Conservation (phyloP, 306 rosid genomes). For the Sophora flavescens region DNA sequence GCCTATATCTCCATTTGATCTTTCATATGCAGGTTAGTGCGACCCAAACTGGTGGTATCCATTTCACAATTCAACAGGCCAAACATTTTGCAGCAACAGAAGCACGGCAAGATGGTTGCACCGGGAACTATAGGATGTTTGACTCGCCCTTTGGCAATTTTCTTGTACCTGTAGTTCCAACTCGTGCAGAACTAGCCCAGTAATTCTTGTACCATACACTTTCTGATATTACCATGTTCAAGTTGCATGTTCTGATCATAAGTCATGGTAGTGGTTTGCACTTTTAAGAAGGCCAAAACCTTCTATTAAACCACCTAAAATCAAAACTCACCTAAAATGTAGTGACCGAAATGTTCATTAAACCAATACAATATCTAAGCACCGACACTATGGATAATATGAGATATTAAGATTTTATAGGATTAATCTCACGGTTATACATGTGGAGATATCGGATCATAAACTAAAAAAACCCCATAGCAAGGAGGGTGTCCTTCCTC, state of each 20-base stretch:
- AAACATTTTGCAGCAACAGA: constrained; percentile 58
- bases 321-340: too few species aligned
- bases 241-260: not conserved
- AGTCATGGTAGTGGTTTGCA: not conserved
- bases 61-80: constrained; percentile 57
- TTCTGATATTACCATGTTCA: constrained; percentile 19
- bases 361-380: not conserved
- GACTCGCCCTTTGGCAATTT: constrained; percentile 70
- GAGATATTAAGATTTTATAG: not conserved
- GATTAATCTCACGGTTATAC: too few species aligned
- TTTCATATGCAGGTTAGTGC: constrained; percentile 43
- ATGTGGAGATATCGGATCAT: too few species aligned
- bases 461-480: not conserved
- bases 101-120: constrained; percentile 68
- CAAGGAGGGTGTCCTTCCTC: not conserved
- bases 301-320: too few species aligned
- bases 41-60: constrained; percentile 37
- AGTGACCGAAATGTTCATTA: too few species aligned
- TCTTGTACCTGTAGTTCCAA: constrained; percentile 67
- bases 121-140: constrained; percentile 61
- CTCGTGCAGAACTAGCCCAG: constrained; percentile 52
- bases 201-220: constrained; percentile 36
- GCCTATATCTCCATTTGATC: not conserved
- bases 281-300: not conserved
- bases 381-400: not conserved